These are phyloP conservation scores for Botryotinia narcissicola DNA, from an alignment of 2,329 filamentous ascomycete species.

Conservation along the genomic window DNA sequence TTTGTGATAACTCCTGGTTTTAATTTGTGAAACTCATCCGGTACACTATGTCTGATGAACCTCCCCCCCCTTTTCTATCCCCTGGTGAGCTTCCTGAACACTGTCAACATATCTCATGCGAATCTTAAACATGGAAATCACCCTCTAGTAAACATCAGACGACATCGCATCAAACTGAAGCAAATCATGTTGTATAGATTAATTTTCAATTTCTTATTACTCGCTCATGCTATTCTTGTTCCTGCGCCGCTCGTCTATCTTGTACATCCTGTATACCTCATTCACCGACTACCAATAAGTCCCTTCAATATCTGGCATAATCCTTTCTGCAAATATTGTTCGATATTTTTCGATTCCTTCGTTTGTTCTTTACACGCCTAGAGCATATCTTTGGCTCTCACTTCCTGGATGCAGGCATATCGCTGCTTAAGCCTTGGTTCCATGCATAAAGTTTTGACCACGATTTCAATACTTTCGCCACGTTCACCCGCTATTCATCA, in stretches of 20 bases:
- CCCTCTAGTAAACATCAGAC: not conserved
- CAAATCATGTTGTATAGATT: not conserved
- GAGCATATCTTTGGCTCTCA: not conserved
- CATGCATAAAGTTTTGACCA: not conserved
- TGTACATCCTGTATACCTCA: conserved; percentile 6
- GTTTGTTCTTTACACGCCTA: not conserved
- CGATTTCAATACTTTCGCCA: not conserved
- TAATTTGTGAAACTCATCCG: not conserved
- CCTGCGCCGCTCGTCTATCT: not conserved
- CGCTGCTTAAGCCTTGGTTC: not conserved
- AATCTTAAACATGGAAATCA: not conserved
- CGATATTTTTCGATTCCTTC: not conserved
- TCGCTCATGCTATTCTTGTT: not conserved
- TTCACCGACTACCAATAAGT: not conserved
- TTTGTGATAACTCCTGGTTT: not conserved
- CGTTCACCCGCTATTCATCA: not conserved
- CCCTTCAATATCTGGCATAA: not conserved
- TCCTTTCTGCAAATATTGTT: not conserved
- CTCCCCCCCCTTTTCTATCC: not conserved
- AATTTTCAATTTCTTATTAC: conserved; percentile 13
- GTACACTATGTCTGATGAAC: not conserved
- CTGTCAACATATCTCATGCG: not conserved
- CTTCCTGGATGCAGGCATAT: not conserved
- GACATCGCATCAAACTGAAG: not conserved
- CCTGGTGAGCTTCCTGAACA: not conserved